phyloP scores from a whole-genome alignment of 2,329 filamentous ascomycete genomes.

The Alternaria gansuensis region DNA sequence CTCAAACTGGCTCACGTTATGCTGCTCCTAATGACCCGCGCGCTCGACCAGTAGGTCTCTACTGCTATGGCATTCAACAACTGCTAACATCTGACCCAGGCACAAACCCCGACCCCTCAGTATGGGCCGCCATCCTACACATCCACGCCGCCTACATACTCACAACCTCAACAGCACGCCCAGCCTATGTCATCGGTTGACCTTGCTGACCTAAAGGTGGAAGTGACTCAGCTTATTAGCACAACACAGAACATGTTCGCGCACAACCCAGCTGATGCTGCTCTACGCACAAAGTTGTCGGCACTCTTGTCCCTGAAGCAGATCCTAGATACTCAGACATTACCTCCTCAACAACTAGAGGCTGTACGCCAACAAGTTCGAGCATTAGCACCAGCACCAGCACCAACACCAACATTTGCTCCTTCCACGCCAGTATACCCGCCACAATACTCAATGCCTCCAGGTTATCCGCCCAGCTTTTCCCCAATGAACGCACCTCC shows the following conservation, averaged over 20 bases:
- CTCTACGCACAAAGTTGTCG: slow-evolving; percentile 80
- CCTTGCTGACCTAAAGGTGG: slow-evolving; percentile 75
- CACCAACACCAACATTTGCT: slow-evolving; percentile 51
- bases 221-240: slow-evolving; percentile 80
- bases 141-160: slow-evolving; percentile 40
- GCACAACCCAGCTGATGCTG: slow-evolving; percentile 76
- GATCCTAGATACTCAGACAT: slow-evolving; percentile 77
- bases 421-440: slow-evolving; percentile 43
- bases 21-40: slow-evolving; percentile 47
- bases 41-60: slow-evolving; percentile 48
- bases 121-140: slow-evolving; percentile 38
- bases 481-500: slow-evolving; percentile 32
- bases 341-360: slow-evolving; percentile 82
- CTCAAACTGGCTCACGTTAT: slow-evolving; percentile 54
- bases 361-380: slow-evolving; percentile 86
- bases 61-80: not conserved
- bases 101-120: slow-evolving; percentile 37
- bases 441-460: slow-evolving; percentile 36
- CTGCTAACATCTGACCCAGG: slow-evolving; percentile 24
- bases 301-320: slow-evolving; percentile 86
- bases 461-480: slow-evolving; percentile 29
- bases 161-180: slow-evolving; percentile 44
- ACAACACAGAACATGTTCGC: slow-evolving; percentile 77
- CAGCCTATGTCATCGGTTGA: slow-evolving; percentile 44
- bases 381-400: slow-evolving; percentile 72